These are phyloP conservation scores for Flaveria ramosissima DNA, from an alignment of 129 eudicot species.

Conservation along the genomic window DNA sequence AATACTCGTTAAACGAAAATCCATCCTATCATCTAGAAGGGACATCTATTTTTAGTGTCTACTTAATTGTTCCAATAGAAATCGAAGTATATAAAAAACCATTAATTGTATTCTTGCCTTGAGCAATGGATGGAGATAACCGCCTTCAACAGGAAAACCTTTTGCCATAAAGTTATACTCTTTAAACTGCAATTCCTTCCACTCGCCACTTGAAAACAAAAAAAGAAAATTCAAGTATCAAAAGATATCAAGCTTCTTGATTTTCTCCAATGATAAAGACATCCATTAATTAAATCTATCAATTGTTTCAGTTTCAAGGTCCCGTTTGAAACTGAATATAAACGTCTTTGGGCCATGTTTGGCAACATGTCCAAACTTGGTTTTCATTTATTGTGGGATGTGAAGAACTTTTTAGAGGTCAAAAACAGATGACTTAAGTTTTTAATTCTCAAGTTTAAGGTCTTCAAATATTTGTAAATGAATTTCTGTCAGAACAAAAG, in stretches of 20 bases:
- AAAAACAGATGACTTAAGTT: background rate
- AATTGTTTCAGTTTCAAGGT: background rate
- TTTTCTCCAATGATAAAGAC: constrained; percentile 6
- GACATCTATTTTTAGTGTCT: background rate
- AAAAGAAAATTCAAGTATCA: constrained; percentile 23
- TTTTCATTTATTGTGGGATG: background rate
- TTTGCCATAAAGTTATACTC: constrained; percentile 88
- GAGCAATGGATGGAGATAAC: constrained; percentile 86
- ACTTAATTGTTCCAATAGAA: background rate
- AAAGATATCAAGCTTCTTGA: background rate
- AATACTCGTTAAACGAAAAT: background rate
- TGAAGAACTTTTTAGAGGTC: background rate
- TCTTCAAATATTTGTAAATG: background rate
- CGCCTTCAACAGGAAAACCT: constrained; percentile 88
- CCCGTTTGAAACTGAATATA: background rate
- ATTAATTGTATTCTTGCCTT: constrained; percentile 61
- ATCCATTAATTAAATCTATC: background rate
- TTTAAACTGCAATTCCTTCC: constrained; percentile 85
- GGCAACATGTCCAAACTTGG: background rate
- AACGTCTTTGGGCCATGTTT: background rate
- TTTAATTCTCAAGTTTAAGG: background rate
- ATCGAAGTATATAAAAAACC: background rate
- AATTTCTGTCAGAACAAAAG: background rate
- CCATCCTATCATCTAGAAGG: background rate
- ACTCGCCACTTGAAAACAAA: constrained; percentile 62